A percentile compares a stretch with the other conserved stretches of the same genome.
phyloP scores from a whole-genome alignment of 768 basidiomycete genomes.

The Tulasnella sp. region DNA sequence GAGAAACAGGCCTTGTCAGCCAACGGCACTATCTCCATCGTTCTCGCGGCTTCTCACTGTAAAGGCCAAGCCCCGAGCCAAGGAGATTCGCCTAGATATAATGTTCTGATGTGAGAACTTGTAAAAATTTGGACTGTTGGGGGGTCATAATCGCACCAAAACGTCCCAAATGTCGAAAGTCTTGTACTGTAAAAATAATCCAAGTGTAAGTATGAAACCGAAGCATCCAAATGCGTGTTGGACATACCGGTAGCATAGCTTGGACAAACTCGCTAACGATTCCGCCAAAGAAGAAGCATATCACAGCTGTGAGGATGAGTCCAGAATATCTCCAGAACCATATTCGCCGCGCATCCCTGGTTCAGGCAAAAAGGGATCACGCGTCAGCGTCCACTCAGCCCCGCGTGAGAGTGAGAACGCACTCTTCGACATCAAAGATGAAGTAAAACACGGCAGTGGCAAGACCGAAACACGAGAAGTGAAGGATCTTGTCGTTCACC shows the following conservation, averaged over 20 bases:
- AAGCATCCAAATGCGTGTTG: slow-evolving; percentile 2
- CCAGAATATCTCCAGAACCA: slow-evolving; percentile 79
- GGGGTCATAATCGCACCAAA: slow-evolving; percentile 36
- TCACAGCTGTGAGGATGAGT: slow-evolving; percentile 52
- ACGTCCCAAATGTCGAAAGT: slow-evolving; percentile 64
- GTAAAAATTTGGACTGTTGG: slow-evolving; percentile 7
- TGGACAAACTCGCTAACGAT: slow-evolving; percentile 75
- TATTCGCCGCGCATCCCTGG: slow-evolving; percentile 61
- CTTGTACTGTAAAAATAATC: slow-evolving; percentile 39
- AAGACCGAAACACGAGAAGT: slow-evolving; percentile 62
- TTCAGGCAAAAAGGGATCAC: not conserved
- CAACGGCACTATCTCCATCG: not conserved
- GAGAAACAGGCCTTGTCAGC: not conserved
- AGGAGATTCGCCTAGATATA: slow-evolving; percentile 57
- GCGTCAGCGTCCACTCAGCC: not conserved
- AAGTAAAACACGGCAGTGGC: slow-evolving; percentile 80
- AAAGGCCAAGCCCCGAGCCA: slow-evolving; percentile 60
- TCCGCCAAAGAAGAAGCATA: slow-evolving; percentile 72
- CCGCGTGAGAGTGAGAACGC: slow-evolving; percentile 21
- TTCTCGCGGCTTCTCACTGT: slow-evolving; percentile 28
- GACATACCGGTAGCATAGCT: slow-evolving; percentile 55
- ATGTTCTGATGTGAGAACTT: slow-evolving; percentile 13
- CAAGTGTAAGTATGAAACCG: not conserved
- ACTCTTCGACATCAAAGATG: slow-evolving; percentile 84
- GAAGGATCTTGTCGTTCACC: slow-evolving; percentile 68